phyloP scores from a whole-genome alignment of 2,329 filamentous ascomycete genomes.

The Colletotrichum lindemuthianum region DNA sequence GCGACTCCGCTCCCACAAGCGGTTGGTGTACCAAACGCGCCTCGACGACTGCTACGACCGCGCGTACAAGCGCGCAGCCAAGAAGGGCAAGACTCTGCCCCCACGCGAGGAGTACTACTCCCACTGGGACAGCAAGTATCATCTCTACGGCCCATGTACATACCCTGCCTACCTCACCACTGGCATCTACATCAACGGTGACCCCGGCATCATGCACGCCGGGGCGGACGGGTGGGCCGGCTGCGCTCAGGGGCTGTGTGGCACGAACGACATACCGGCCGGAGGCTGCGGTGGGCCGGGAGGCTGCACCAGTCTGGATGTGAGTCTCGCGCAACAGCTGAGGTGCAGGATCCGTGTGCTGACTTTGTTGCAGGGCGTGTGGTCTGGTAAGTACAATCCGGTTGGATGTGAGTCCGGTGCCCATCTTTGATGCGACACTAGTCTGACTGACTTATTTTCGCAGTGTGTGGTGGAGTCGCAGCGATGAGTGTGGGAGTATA shows the following conservation, averaged over 20 bases:
- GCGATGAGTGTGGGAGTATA: not conserved
- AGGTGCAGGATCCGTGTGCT: not conserved
- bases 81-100: conserved; percentile 59
- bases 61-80: conserved; percentile 59
- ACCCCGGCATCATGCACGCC: conserved; percentile 47
- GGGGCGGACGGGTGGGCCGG: conserved; percentile 50
- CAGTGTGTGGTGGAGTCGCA: not conserved
- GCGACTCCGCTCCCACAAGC: conserved; percentile 51
- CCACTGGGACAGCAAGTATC: conserved; percentile 65
- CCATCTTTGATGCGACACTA: not conserved
- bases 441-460: not conserved
- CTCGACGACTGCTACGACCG: conserved; percentile 67
- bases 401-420: not conserved
- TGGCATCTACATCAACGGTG: conserved; percentile 57
- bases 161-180: conserved; percentile 55
- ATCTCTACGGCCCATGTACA: conserved; percentile 59
- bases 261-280: conserved; percentile 48
- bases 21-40: conserved; percentile 43
- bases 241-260: conserved; percentile 18
- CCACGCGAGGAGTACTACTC: conserved; percentile 59
- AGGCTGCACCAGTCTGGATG: conserved; percentile 37
- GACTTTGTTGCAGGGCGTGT: conserved; percentile 14
- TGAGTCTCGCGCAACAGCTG: not conserved
- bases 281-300: conserved; percentile 56
- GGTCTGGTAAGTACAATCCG: not conserved